Conservation (phyloP, 1,284 basidiomycete species). For the Leucoagaricus sp. region DNA sequence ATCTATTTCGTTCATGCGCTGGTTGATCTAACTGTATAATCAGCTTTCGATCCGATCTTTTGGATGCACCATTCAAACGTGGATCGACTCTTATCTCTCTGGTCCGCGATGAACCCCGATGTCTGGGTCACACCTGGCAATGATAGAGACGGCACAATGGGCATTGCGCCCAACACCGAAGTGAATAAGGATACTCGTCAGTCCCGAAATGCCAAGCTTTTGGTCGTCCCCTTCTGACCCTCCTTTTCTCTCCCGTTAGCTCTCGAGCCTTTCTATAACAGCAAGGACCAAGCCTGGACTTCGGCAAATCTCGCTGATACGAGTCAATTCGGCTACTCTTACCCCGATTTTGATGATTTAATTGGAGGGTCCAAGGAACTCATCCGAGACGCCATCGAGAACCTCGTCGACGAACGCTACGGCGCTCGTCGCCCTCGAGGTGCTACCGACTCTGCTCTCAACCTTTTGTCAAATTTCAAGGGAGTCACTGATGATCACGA, state of each 20-base stretch:
- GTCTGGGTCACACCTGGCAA: conserved; percentile 38
- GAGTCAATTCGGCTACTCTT: conserved; percentile 38
- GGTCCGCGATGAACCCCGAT: conserved; percentile 41
- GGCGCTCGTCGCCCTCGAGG: background rate
- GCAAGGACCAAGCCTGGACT: conserved; percentile 24
- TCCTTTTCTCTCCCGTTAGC: conserved; percentile 19
- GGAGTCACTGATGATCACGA: conserved; percentile 5
- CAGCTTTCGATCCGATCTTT: conserved; percentile 52
- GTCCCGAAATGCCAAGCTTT: conserved; percentile 12
- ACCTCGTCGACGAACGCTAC: conserved; percentile 12
- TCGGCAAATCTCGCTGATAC: conserved; percentile 27
- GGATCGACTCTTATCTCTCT: conserved; percentile 46
- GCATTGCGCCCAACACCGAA: conserved; percentile 28
- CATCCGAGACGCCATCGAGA: conserved; percentile 32
- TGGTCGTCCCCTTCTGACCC: background rate
- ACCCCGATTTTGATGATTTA: conserved; percentile 46
- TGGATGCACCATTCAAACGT: conserved; percentile 49
- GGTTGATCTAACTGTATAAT: background rate
- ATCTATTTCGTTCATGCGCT: background rate
- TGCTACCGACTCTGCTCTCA: background rate
- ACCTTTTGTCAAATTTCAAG: conserved; percentile 8
- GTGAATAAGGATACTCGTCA: conserved; percentile 39
- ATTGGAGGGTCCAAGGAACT: conserved; percentile 29
- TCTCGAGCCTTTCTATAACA: conserved; percentile 33
- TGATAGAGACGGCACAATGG: conserved; percentile 37